Conservation (phyloP, 345 rosid species). For the rapeseed (Brassica napus) region DNA sequence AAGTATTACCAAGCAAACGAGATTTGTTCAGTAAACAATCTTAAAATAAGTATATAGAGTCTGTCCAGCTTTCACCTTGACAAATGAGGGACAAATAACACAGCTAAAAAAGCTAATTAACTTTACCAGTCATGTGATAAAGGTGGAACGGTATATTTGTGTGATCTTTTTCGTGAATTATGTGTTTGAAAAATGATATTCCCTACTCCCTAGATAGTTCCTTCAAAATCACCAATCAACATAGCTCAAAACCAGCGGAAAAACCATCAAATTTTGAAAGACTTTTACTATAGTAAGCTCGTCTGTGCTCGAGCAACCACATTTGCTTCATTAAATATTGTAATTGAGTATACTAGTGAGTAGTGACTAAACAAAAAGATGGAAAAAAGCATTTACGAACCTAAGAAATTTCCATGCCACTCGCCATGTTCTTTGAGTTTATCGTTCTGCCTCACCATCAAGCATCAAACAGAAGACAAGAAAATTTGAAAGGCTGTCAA, state of each 20-base stretch:
- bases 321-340: conserved; percentile 17
- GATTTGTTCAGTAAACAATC: conserved; percentile 15
- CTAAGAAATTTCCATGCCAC: conserved; percentile 9
- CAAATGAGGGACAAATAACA: conserved; percentile 35
- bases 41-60: conserved; percentile 16
- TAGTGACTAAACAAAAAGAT: conserved; percentile 12
- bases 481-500: conserved; percentile 36
- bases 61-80: conserved; percentile 36
- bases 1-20: conserved; percentile 25
- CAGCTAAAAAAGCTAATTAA: conserved; percentile 21
- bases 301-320: conserved; percentile 9
- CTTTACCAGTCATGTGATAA: conserved; percentile 39
- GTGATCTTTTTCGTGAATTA: conserved; percentile 31
- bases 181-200: conserved; percentile 23
- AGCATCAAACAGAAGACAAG: conserved; percentile 35
- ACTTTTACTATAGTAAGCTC: conserved; percentile 7
- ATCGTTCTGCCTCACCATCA: conserved; percentile 26
- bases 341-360: not conserved
- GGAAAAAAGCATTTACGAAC: conserved; percentile 13
- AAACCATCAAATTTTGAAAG: conserved; percentile 18
- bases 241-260: conserved; percentile 11
- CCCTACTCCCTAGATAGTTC: conserved; percentile 34
- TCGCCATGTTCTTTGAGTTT: conserved; percentile 9
- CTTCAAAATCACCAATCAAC: conserved; percentile 16
- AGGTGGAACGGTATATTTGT: conserved; percentile 29